Evolutionary conservation across 768 basidiomycete genomes (phyloP).

Genomic region (Termitomyces eurrhizus): DNA sequence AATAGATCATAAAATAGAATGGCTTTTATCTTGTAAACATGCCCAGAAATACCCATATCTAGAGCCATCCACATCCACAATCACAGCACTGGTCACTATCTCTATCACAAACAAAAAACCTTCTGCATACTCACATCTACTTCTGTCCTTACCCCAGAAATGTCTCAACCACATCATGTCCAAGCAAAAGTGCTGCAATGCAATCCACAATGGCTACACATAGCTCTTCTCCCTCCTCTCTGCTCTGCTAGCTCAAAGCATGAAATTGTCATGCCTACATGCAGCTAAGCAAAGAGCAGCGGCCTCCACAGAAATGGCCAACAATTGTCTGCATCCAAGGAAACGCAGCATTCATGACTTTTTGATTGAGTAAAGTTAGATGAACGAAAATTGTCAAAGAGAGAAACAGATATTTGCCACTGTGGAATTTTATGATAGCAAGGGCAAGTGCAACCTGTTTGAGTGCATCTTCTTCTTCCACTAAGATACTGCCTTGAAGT

Average conservation of each 20-base stretch:
- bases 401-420: too few species aligned
- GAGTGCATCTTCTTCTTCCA: too few species aligned
- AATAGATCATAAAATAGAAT: too few species aligned
- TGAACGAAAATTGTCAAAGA: too few species aligned
- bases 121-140: constrained; percentile 45
- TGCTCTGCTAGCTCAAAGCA: constrained; percentile 67
- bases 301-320: constrained; percentile 61
- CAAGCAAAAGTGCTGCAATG: constrained; percentile 90
- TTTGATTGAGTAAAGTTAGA: too few species aligned
- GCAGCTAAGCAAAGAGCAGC: constrained; percentile 79
- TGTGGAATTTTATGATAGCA: too few species aligned
- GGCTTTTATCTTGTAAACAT: too few species aligned
- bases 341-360: too few species aligned
- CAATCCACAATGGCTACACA: constrained; percentile 86
- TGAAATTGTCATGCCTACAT: constrained; percentile 67
- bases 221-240: constrained; percentile 80
- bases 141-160: constrained; percentile 82
- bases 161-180: constrained; percentile 92
- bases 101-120: too few species aligned
- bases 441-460: too few species aligned
- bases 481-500: too few species aligned
- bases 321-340: too few species aligned
- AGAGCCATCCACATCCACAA: constrained; percentile 37
- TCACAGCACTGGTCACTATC: constrained; percentile 23
- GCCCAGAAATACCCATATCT: constrained; percentile 24